These are phyloP conservation scores for Lecanicillium sp. DNA, from an alignment of 2,329 filamentous ascomycete genomes.

Conservation along the genomic window DNA sequence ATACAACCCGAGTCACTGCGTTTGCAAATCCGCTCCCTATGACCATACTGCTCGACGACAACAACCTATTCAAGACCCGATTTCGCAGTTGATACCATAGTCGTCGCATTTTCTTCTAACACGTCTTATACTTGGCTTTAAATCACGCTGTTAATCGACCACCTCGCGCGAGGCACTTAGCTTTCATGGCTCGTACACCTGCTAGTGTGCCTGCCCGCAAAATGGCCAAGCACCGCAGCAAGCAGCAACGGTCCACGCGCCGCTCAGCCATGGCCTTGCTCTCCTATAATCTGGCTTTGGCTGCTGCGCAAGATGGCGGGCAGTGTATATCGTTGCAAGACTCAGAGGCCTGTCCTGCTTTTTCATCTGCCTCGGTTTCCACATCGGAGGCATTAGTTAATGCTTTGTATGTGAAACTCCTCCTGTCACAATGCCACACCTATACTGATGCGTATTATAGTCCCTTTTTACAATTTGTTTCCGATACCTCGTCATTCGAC, in stretches of 20 bases:
- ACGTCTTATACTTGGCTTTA: too few relatives aligned
- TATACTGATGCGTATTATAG: constrained; percentile 34
- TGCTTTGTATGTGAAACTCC: constrained; percentile 46
- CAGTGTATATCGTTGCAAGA: constrained; percentile 59
- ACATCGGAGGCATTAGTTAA: constrained; percentile 48
- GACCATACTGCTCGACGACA: too few relatives aligned
- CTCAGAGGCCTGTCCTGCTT: constrained; percentile 65
- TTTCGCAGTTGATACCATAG: too few relatives aligned
- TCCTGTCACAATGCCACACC: neutral
- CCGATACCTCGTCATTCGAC: constrained; percentile 70
- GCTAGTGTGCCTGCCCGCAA: too few relatives aligned
- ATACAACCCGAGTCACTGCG: too few relatives aligned
- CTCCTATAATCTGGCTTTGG: constrained; percentile 18
- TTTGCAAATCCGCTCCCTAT: too few relatives aligned
- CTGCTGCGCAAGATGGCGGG: constrained; percentile 24
- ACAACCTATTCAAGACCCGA: too few relatives aligned
- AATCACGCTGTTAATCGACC: too few relatives aligned
- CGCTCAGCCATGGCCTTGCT: constrained; percentile 17
- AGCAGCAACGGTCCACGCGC: constrained; percentile 11
- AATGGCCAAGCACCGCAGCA: constrained; percentile 2
- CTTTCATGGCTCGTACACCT: too few relatives aligned
- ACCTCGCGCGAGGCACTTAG: too few relatives aligned
- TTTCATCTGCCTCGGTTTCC: constrained; percentile 63
- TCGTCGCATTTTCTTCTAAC: too few relatives aligned
- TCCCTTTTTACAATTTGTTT: constrained; percentile 78